These are phyloP conservation scores for Eimeria mitis DNA, from an alignment of 169 alveolate genomes.

Conservation along the genomic window DNA sequence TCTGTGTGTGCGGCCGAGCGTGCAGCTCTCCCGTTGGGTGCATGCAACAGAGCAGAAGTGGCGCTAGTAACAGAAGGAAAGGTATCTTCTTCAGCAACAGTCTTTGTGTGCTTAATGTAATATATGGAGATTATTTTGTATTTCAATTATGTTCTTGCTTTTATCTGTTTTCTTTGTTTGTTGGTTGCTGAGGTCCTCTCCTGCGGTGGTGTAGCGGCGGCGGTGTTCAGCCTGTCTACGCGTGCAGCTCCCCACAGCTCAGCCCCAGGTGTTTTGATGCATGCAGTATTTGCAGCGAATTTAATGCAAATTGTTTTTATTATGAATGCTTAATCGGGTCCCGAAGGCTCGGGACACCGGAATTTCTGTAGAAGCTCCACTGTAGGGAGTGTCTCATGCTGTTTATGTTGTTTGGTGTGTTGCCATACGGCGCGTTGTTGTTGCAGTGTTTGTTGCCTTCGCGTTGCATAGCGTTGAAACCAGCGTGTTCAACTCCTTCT, in stretches of 20 bases:
- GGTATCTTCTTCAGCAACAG: not conserved
- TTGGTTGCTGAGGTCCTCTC: too few species aligned
- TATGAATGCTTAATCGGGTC: not conserved
- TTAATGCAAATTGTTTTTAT: not conserved
- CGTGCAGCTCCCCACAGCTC: constrained; percentile 8
- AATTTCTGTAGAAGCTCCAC: not conserved
- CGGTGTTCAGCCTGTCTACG: constrained; percentile 2
- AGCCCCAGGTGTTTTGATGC: constrained; percentile 7
- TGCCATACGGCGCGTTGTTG: not conserved
- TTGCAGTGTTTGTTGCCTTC: not conserved
- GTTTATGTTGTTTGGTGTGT: not conserved
- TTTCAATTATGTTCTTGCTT: not conserved
- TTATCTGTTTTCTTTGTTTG: too few species aligned
- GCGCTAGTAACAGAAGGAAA: not conserved
- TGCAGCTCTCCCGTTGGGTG: not conserved
- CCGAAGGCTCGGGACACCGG: constrained; percentile 14
- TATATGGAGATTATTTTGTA: not conserved
- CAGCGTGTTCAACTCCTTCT: not conserved
- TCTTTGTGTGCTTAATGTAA: not conserved
- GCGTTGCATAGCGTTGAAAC: not conserved
- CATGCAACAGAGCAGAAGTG: not conserved
- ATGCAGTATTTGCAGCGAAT: not conserved
- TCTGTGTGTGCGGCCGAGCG: not conserved
- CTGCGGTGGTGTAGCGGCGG: not conserved
- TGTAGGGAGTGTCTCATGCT: not conserved